Percentiles rank a stretch among this genome's conserved stretches.
Conservation (phyloP, 306 rosid species). For the Cucumis melo region DNA sequence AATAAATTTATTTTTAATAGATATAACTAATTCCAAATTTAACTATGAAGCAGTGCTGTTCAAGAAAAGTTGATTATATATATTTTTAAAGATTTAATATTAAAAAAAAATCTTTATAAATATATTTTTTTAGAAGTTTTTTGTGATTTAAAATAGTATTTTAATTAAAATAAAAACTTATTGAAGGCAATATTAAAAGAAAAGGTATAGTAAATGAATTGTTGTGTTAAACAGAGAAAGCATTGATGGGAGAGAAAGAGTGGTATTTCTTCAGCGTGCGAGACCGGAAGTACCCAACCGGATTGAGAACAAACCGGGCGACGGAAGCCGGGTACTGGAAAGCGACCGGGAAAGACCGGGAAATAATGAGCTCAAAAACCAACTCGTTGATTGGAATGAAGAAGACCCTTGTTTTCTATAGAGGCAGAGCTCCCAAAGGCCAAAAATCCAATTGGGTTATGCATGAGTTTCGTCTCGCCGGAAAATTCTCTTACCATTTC, state of each 20-base stretch:
- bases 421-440: slow-evolving; percentile 61
- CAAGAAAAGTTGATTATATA: no score
- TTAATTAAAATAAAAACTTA: no score
- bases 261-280: slow-evolving; percentile 63
- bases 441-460: slow-evolving; percentile 64
- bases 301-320: slow-evolving; percentile 51
- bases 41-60: no score
- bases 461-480: slow-evolving; percentile 66
- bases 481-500: slow-evolving; percentile 51
- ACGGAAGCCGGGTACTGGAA: slow-evolving; percentile 74
- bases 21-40: no score
- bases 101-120: no score
- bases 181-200: no score
- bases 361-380: slow-evolving; percentile 44
- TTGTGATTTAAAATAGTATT: no score
- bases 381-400: slow-evolving; percentile 44
- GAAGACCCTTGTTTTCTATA: slow-evolving; percentile 56
- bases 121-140: no score
- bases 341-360: slow-evolving; percentile 61
- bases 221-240: slow-evolving; percentile 28
- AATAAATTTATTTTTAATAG: no score
- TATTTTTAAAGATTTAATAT: no score
- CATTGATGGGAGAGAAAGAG: slow-evolving; percentile 62
- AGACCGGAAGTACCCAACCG: slow-evolving; percentile 64
- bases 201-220: no score